Base-by-base conservation (phyloP, 2,329 filamentous ascomycete genomes). In the Calonectria pseudoturangicola region DNA sequence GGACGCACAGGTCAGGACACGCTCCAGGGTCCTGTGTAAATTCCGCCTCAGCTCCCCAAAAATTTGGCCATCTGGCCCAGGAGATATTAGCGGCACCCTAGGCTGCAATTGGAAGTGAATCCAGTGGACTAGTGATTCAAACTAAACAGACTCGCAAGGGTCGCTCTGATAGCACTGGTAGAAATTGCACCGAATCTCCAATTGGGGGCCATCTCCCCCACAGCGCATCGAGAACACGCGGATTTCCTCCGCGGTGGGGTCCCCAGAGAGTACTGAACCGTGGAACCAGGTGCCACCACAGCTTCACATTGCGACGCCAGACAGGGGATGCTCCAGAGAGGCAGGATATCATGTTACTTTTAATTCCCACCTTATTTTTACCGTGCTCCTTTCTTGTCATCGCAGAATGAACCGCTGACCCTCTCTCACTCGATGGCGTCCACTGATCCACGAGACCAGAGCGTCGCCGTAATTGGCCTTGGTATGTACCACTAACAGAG, bases 391-490 rank as follows among this genome's bases (percentile, higher is more conserved):
- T 39, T 36, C 25, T 12, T 43, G 47, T 51, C 13, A 30, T 41
- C 33, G 16, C 39, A 41, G 28, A 48, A 72, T 72, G 70, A 25
- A 15, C 25, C 2, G 30, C 7, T 45, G 48, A 56, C 25, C 30
- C 15, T 21, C 21, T 21, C 28, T 51, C 3, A 18, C 16, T 64
- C 48, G 43, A 74, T 74, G 73, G 56, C 64, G 58, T 39, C 51
- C 8, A 39, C 48, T 18, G 48, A 66, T n/a, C 70, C 70, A 13
- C 66, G 71, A 65, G 71, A 74, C 33, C 67, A 74, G 50, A 73
- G 65, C 47, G 68, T 74, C 41, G 73, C 73, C 58, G 73, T 74
- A 2, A 71, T 74, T 66, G 73, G 73, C 64, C 71, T 74, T 13
- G 73, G 73, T 74, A 50, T 60, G 73, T 47, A 9, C 33, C 6